Conservation (phyloP, 2,329 filamentous ascomycete species). For the Colletotrichum paranaense region DNA sequence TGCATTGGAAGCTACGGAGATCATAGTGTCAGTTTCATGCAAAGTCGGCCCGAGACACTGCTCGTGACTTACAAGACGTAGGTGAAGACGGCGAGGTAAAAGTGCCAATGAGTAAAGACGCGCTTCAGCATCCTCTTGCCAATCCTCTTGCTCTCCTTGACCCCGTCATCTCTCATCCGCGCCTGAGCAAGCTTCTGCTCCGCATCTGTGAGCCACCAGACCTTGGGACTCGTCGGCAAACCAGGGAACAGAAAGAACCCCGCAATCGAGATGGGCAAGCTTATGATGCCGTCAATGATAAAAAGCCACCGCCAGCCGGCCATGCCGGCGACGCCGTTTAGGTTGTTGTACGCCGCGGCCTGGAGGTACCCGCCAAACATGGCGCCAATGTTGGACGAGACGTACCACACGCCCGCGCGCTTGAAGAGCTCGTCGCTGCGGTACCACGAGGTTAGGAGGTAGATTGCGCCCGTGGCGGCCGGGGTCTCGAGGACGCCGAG, state of each 20-base stretch:
- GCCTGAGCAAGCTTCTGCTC: conserved; percentile 47
- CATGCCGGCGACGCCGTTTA: conserved; percentile 57
- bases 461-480: conserved; percentile 36
- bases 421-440: conserved; percentile 52
- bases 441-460: conserved; percentile 45
- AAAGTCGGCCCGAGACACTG: too few relatives aligned
- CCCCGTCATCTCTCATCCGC: conserved; percentile 40
- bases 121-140: conserved; percentile 41
- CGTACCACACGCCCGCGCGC: conserved; percentile 58
- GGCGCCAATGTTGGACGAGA: conserved; percentile 56
- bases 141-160: conserved; percentile 36
- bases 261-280: conserved; percentile 59
- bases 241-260: conserved; percentile 57
- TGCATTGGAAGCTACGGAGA: conserved; percentile 28
- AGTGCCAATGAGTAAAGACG: conserved; percentile 43
- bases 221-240: conserved; percentile 46
- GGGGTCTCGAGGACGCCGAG: conserved; percentile 41
- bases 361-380: conserved; percentile 64
- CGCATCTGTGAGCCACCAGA: conserved; percentile 44
- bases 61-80: conserved; percentile 36
- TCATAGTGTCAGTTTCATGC: too few relatives aligned
- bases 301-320: conserved; percentile 62
- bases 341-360: conserved; percentile 59
- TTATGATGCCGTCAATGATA: conserved; percentile 64
- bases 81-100: conserved; percentile 39